These are phyloP conservation scores for Parmelia sp. DNA, from an alignment of 495 filamentous ascomycete genomes.

Conservation along the genomic window DNA sequence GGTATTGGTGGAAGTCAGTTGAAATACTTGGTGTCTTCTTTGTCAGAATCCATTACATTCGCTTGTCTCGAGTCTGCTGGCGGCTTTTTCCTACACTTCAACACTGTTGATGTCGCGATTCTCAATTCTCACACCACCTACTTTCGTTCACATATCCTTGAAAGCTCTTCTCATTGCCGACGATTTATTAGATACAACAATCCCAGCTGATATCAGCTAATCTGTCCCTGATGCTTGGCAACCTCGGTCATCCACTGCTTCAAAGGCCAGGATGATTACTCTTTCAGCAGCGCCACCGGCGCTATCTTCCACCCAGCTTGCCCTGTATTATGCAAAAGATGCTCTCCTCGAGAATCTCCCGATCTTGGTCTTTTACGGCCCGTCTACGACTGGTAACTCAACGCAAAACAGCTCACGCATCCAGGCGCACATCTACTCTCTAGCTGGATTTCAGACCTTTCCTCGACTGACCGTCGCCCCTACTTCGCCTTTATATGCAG, in stretches of 20 bases:
- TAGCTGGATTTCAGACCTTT: constrained; percentile 81
- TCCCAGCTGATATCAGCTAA: background rate
- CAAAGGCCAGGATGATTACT: constrained; percentile 17
- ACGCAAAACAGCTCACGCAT: constrained; percentile 84
- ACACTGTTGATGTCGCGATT: constrained; percentile 13
- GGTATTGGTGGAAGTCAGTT: background rate
- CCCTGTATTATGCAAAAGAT: constrained; percentile 25
- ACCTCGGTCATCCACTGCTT: background rate
- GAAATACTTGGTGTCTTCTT: background rate
- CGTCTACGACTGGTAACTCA: constrained; percentile 74
- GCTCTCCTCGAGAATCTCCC: constrained; percentile 31
- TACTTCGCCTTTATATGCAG: constrained; percentile 87
- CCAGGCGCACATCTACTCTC: constrained; percentile 83
- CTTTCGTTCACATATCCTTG: background rate
- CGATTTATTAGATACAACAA: background rate
- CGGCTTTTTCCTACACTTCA: constrained; percentile 6
- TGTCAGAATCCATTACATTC: background rate
- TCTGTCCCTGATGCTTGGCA: background rate
- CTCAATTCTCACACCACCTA: background rate
- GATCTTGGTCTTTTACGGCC: constrained; percentile 77
- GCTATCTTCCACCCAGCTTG: constrained; percentile 16
- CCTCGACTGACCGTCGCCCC: constrained; percentile 87
- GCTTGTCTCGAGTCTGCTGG: constrained; percentile 13
- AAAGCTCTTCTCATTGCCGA: background rate
- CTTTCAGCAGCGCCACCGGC: constrained; percentile 19